Evolutionary conservation across 352 stramenopile genomes (phyloP).

Genomic region (Globisporangium carolinianum): DNA sequence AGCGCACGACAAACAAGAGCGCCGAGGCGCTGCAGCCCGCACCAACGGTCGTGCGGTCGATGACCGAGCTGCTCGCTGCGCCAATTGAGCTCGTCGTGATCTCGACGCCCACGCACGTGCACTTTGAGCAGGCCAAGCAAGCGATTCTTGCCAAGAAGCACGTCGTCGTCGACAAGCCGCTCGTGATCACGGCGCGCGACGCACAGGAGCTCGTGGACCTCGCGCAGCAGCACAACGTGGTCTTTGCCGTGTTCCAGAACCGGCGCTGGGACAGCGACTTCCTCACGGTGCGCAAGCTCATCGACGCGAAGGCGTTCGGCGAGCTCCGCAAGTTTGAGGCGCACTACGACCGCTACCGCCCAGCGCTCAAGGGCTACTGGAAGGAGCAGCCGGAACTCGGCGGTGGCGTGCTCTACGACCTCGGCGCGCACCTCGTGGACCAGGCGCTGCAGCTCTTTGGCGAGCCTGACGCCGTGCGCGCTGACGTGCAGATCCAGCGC

Average conservation of each 20-base stretch:
- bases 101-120: slow-evolving; percentile 61
- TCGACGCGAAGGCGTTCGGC: slow-evolving; percentile 41
- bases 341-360: slow-evolving; percentile 66
- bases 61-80: slow-evolving; percentile 56
- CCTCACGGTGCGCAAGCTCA: slow-evolving; percentile 41
- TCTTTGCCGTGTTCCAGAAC: slow-evolving; percentile 78
- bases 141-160: slow-evolving; percentile 65
- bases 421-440: slow-evolving; percentile 61
- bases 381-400: slow-evolving; percentile 56
- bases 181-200: slow-evolving; percentile 48
- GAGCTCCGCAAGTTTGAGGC: slow-evolving; percentile 50
- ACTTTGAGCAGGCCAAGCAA: slow-evolving; percentile 72
- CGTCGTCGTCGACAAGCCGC: slow-evolving; percentile 71
- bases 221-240: slow-evolving; percentile 38
- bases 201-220: slow-evolving; percentile 42
- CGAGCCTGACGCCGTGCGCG: slow-evolving; percentile 30
- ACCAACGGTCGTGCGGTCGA: slow-evolving; percentile 59
- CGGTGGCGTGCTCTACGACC: slow-evolving; percentile 63
- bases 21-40: slow-evolving; percentile 23
- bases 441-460: slow-evolving; percentile 65
- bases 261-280: slow-evolving; percentile 74
- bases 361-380: slow-evolving; percentile 71
- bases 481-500: slow-evolving; percentile 70
- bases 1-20: slow-evolving; percentile 66
- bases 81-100: slow-evolving; percentile 64